phyloP scores from a whole-genome alignment of 192 early-diverging fungal species.

The Coemansia sp. region DNA sequence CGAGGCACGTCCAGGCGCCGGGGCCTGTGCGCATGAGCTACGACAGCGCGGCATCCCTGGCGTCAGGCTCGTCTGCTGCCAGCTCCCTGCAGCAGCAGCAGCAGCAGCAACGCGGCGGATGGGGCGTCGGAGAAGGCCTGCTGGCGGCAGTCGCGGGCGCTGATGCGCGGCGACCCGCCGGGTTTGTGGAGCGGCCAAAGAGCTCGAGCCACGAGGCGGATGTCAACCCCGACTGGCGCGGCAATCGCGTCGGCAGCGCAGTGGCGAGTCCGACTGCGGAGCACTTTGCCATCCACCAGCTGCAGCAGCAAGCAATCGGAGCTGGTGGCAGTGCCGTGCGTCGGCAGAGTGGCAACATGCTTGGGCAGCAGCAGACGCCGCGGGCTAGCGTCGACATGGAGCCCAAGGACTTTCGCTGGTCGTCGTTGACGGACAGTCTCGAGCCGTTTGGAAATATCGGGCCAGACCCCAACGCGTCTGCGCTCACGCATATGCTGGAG shows the following conservation, averaged over 20 bases:
- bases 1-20: constrained; percentile 16
- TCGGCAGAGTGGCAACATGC: constrained; percentile 34
- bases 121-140: constrained; percentile 26
- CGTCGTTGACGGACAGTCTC: constrained; percentile 47
- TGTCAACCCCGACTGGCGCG: constrained; percentile 44
- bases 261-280: constrained; percentile 23
- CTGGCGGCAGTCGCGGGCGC: constrained; percentile 10
- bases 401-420: constrained; percentile 56
- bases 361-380: constrained; percentile 48
- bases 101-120: constrained; percentile 16
- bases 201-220: constrained; percentile 52
- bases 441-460: constrained; percentile 48
- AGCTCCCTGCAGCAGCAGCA: constrained; percentile 3
- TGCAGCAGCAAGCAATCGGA: constrained; percentile 16
- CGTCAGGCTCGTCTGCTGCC: constrained; percentile 14
- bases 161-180: constrained; percentile 7
- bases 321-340: constrained; percentile 29
- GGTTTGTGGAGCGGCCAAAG: constrained; percentile 21
- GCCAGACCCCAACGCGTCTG: constrained; percentile 27
- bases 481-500: constrained; percentile 40
- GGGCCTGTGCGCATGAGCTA: constrained; percentile 32
- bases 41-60: constrained; percentile 17
- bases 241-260: constrained; percentile 19
- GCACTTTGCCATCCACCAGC: constrained; percentile 17
- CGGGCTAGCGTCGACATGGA: constrained; percentile 52